Evolutionary conservation across 768 basidiomycete genomes (phyloP), one percentile per base, ranked within the genome.

Genomic region (Leccinum obscurum): DNA sequence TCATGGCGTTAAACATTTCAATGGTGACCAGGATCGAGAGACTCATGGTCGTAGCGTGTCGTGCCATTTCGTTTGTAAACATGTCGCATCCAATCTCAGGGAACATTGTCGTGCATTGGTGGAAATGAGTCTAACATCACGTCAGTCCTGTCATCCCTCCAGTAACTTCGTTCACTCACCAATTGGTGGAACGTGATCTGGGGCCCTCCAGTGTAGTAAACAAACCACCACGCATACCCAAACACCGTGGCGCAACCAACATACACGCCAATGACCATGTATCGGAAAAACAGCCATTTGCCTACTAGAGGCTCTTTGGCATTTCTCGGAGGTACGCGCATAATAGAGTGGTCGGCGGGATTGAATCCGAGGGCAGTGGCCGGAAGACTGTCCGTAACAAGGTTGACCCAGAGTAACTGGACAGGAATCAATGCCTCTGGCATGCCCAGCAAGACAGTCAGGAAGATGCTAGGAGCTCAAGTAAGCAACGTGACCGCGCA

Each of bases 141-240:
- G 35, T 65, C 22, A 65, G 58, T 51, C 58, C 54, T 8, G 37
- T 59, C 5, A 52, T 55, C 14, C 22, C 39, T 34, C 50, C n/a
- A 55, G 11, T 5, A 24, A 46, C 50, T 37, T 54, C n/a, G 35
- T 54, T 17, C 28, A 82, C 92, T 70, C 67, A 97, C 95, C 62
- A 99, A 79, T 76, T 99, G 93, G 69, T 92, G 80, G 81, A 91
- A 98, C 3, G 91, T 82, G 69, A 99, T 98, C 70, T 95, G 93
- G 5, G 96, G 96, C 1, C 96, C 96, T 51, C 83, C 89, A 15
- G 82, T 69, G 74, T 98, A 98, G 75, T 87, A 90, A 69, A 96
- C 79, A 79, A 99, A 99, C 96, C 96, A 98, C 96, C 96, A 99
- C 0, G 94, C 96, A 70, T 99, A 99, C 52, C 95, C 96, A 66